Evolutionary conservation across 768 basidiomycete species (phyloP), one percentile per base, ranked within the genome.

Genomic region (Leucocoprinus leucothites): DNA sequence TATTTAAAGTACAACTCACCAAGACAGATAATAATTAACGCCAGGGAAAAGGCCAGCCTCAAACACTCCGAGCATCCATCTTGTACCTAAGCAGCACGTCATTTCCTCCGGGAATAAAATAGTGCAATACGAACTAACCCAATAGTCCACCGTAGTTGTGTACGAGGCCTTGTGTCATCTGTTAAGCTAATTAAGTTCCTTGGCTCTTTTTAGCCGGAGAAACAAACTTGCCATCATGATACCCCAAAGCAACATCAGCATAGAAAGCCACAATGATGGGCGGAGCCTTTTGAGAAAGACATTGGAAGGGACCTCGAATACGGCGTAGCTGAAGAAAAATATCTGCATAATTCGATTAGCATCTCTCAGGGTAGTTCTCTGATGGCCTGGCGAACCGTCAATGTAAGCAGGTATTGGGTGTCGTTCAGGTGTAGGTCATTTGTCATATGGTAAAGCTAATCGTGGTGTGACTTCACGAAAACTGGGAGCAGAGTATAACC

Each of bases 231-330:
- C 87, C 88, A 89, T 89, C 74, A 84, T 83, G 26, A 89, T 60
- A 2, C 87, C 88, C 87, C 88, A 89, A 16, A 81, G 60, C 2
- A 88, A 58, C 89, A 92, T 91, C 50, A 91, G 73, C 24, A 76
- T 57, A 4, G 87, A 87, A 4, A 92, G 71, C 89, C 89, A 91
- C 34, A 92, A 67, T 2, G 88, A 89, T 0, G 89, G 90, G 0
- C 87, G 77, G 28, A 89, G 74, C 31, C 86, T 81, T 64, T 89
- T 89, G 48, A 89, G 69, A 64, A 87, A 82, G 2, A 88, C 69
- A 57, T 89, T 89, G 13, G 85, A 87, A 2, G 89, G 89, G 25
- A 89, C 85, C 76, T 90, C 86, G 57, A 91, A 91, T 24, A 89
- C 63, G 2, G 85, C 77, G 63, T 91, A 90, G 49, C 84, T 77